phyloP scores from a whole-genome alignment of 176 grass and related monocot genomes.

The Puya raimondii region DNA sequence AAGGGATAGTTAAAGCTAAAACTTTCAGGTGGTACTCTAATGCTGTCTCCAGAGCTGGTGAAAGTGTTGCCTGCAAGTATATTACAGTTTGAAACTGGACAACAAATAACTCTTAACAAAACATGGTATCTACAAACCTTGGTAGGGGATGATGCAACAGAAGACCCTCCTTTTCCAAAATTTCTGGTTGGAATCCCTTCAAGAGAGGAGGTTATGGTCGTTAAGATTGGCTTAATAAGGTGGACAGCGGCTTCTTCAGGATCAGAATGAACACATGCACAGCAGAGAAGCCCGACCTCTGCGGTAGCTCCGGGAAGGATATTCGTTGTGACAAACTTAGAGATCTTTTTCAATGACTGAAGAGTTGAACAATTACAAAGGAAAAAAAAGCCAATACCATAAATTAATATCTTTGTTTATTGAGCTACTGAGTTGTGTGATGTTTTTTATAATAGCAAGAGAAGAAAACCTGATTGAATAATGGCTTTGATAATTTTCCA shows the following conservation, averaged over 20 bases:
- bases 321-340: slow-evolving; percentile 86
- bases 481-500: slow-evolving; percentile 72
- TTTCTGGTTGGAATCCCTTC: slow-evolving; percentile 60
- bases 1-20: slow-evolving; percentile 79
- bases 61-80: slow-evolving; percentile 64
- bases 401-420: background rate
- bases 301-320: slow-evolving; percentile 89
- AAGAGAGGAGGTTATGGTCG: slow-evolving; percentile 58
- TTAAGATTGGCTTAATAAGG: slow-evolving; percentile 79
- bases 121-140: slow-evolving; percentile 55
- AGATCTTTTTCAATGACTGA: slow-evolving; percentile 82
- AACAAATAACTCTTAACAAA: background rate
- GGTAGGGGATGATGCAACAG: slow-evolving; percentile 28
- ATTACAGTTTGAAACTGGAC: slow-evolving; percentile 8
- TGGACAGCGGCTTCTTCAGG: slow-evolving; percentile 60
- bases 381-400: slow-evolving; percentile 4
- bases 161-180: slow-evolving; percentile 54
- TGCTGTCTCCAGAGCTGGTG: slow-evolving; percentile 88
- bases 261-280: slow-evolving; percentile 77
- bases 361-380: slow-evolving; percentile 22
- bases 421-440: too few relatives aligned
- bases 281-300: slow-evolving; percentile 93
- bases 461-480: slow-evolving; percentile 54
- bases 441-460: too few relatives aligned
- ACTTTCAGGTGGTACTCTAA: slow-evolving; percentile 88